Evolutionary conservation across 305 asterid genomes (phyloP), one percentile per base, ranked within the genome.

Genomic region (Fraxinus platypoda): DNA sequence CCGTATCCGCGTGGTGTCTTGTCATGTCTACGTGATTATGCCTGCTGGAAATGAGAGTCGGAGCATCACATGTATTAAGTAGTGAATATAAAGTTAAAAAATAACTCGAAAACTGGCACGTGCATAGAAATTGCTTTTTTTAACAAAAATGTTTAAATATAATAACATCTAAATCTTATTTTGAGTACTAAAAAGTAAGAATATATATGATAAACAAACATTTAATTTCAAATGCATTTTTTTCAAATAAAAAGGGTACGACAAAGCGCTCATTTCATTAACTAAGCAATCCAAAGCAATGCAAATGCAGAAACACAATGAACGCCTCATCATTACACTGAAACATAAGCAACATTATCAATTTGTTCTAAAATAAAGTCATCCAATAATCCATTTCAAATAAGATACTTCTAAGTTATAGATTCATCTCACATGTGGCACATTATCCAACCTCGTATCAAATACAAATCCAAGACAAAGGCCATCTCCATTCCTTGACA

Each of bases 401-500:
- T 57, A 72, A 28, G 15, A 11, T 28, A 75, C 46, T 77, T 54
- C 15, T 66, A 23, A 68, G 31, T 31, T 68, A 82, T 2, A 64
- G 6, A 33, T 57, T 74, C n/a, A 17, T 11, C 82, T 76, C 68
- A 46, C 73, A 87, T 86, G 91, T 54, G 92, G 90, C 80, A 84
- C 77, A 0, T 86, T 91, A 6, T 91, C 94, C 21, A 94, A 90
- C 88, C 89, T 89, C 2, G 97, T 97, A 82, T 95, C 97, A 4
- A 94, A 89, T 31, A 91, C 84, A 72, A 95, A 95, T 30, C 99
- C 99, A 8, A 95, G 88, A 83, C 85, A 91, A 43, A 95, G 95
- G 15, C 97, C 98, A 6, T 95, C 98, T 12, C 98, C 95, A 57
- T 91, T 91, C 54, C 97, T 98, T 0, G 97, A 97, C 57, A 93